Base-by-base conservation (phyloP, 192 early-diverging fungal species). In the Coemansia sp. region DNA sequence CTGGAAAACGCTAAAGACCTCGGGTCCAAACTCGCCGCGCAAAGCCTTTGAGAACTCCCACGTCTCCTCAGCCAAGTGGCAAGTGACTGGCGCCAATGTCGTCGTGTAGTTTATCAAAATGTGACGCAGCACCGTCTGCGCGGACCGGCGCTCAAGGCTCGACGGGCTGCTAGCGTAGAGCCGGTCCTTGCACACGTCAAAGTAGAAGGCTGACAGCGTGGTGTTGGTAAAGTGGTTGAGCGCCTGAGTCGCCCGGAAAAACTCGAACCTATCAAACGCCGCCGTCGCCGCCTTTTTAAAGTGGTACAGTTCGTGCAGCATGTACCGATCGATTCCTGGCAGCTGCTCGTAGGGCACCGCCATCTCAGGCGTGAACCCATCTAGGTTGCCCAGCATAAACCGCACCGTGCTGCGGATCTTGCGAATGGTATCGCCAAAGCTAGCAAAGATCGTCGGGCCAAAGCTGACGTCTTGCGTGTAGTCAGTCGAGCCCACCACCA, bases 181-280 rank as follows among this genome's bases (percentile, higher is more conserved):
- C 33, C 88, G 79, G 65, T 93, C 92, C 73, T 93, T 93, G 71
- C 90, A 85, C 4, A 89, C 80, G 56, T 93, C 90, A 84, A 92
- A 87, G 76, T 93, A 93, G 61, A 91, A 89, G 3, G 90, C 85
- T 20, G 92, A 93, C 11, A 91, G 75, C 7, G 79, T 71, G 7
- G 76, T 77, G 59, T 84, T 89, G 60, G 87, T 87, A 60, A 93
- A 90, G 61, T 85, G 84, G 65, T 88, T 88, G 18, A 91, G 70
- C 23, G 82, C 64, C 59, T 88, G 88, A 33, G 87, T 82, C 13
- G 85, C 90, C 47, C 86, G 83, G 76, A 83, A 88, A 58, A 86
- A 91, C 61, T 84, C 84, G 55, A 75, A 87, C 11, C 70, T 73
- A 36, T 86, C 86, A 65, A 90, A 91, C 6, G 85, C 83, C 23